Evolutionary conservation across 1,139 yeast species (phyloP).

Genomic region (Saccharomycopsis crataegensis): DNA sequence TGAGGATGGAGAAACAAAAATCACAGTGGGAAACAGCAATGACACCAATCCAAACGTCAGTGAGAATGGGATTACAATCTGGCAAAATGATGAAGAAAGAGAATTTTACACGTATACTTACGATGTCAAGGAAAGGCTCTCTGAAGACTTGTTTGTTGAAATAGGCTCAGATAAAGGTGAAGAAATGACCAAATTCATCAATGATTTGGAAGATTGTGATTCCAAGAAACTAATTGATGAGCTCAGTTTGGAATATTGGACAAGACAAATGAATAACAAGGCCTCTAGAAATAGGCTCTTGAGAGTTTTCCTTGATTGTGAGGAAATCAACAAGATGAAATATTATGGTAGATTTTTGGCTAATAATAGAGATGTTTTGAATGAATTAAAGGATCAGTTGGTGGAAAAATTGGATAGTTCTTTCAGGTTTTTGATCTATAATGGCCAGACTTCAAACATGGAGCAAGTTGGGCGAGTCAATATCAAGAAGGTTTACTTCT

Average conservation of each 20-base stretch:
- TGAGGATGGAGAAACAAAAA: background rate
- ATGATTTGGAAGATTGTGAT: conserved; percentile 37
- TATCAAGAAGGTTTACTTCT: conserved; percentile 52
- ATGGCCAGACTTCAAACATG: conserved; percentile 29
- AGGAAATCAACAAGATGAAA: conserved; percentile 38
- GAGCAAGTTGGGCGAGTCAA: conserved; percentile 28
- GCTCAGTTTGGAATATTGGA: conserved; percentile 50
- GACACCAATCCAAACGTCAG: background rate
- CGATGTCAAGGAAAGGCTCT: conserved; percentile 25
- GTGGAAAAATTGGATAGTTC: conserved; percentile 50
- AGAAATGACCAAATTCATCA: conserved; percentile 38
- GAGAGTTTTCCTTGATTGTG: conserved; percentile 44
- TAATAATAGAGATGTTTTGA: conserved; percentile 42
- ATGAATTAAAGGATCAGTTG: conserved; percentile 50
- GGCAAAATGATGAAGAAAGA: conserved; percentile 63
- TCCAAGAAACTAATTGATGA: conserved; percentile 49
- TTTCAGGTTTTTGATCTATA: conserved; percentile 51
- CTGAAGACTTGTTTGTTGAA: conserved; percentile 24
- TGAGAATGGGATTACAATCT: conserved; percentile 29
- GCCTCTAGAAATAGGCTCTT: conserved; percentile 62
- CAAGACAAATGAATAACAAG: conserved; percentile 50
- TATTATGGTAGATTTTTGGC: conserved; percentile 63
- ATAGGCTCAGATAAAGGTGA: conserved; percentile 31
- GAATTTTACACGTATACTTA: conserved; percentile 47
- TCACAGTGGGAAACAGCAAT: background rate